Conservation (phyloP, 768 basidiomycete genomes). For the Tubosaeta brunneosetosa region DNA sequence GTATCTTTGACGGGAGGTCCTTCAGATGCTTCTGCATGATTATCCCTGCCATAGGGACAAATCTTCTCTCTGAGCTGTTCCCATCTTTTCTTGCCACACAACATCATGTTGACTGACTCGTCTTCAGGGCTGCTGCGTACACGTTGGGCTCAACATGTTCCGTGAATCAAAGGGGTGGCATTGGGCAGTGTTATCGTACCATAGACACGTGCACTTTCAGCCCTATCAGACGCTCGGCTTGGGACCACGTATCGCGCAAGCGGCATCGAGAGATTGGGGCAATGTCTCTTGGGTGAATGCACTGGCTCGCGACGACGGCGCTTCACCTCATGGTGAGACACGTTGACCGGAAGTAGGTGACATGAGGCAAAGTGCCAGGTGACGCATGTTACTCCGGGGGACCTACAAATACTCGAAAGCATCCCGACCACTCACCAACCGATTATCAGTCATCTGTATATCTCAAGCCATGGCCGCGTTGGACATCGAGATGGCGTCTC, state of each 20-base stretch:
- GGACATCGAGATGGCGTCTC: constrained; percentile 33
- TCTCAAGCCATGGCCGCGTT: constrained; percentile 18
- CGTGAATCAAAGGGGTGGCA: not conserved
- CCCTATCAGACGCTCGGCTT: too few relatives aligned
- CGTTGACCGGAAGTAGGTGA: constrained; percentile 5
- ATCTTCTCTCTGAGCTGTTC: constrained; percentile 34
- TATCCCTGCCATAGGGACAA: constrained; percentile 14
- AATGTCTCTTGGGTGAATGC: too few relatives aligned
- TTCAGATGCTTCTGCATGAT: constrained; percentile 27
- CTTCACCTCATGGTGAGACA: constrained; percentile 6
- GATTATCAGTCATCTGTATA: constrained; percentile 11
- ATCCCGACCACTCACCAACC: not conserved
- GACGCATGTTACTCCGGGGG: constrained; percentile 22
- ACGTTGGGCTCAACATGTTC: not conserved
- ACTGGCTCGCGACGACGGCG: not conserved
- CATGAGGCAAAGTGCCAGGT: constrained; percentile 28
- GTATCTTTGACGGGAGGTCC: constrained; percentile 24
- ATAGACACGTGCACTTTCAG: not conserved
- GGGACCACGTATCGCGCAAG: too few relatives aligned
- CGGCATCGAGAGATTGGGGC: too few relatives aligned
- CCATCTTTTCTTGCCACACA: not conserved
- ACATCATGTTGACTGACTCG: constrained; percentile 10
- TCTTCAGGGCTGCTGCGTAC: constrained; percentile 1
- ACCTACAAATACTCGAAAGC: constrained; percentile 25
- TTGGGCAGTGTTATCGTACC: not conserved